Evolutionary conservation across 169 alveolate species (phyloP).

Genomic region (Eimeria tenella): DNA sequence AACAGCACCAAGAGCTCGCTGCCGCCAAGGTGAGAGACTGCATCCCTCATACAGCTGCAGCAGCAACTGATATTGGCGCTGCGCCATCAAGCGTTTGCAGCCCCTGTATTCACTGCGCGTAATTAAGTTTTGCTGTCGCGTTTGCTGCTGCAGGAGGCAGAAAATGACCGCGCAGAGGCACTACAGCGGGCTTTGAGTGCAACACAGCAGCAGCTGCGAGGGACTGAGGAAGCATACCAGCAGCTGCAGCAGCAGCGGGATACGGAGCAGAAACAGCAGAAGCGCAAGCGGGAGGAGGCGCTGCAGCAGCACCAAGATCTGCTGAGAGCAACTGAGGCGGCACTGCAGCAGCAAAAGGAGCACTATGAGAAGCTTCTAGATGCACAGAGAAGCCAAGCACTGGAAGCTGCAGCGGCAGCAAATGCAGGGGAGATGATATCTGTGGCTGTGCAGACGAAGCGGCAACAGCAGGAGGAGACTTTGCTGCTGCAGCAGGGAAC

Average conservation of each 20-base stretch:
- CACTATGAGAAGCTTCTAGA: slow-evolving; percentile 20
- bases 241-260: slow-evolving; percentile 56
- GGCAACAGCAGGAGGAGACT: not conserved
- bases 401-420: not conserved
- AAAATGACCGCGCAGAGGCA: slow-evolving; percentile 21
- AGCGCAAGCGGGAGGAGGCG: slow-evolving; percentile 17
- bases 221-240: slow-evolving; percentile 12
- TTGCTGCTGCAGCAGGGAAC: slow-evolving; percentile 43
- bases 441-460: slow-evolving; percentile 37
- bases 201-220: slow-evolving; percentile 38
- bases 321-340: slow-evolving; percentile 27
- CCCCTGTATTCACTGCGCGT: not conserved
- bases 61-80: not conserved
- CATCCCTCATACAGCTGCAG: not conserved
- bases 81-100: not conserved
- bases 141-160: slow-evolving; percentile 43
- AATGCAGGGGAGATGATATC: slow-evolving; percentile 6
- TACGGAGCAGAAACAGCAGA: not conserved
- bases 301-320: slow-evolving; percentile 26
- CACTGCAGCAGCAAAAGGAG: slow-evolving; percentile 56
- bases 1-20: not conserved
- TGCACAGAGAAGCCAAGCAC: not conserved
- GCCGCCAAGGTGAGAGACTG: not conserved
- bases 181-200: slow-evolving; percentile 8
- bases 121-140: not conserved